A percentile compares a stretch with the other conserved stretches of the same genome.
Evolutionary conservation across 805 yeast genomes (phyloP).

Genomic region (Starmerella davenportii): DNA sequence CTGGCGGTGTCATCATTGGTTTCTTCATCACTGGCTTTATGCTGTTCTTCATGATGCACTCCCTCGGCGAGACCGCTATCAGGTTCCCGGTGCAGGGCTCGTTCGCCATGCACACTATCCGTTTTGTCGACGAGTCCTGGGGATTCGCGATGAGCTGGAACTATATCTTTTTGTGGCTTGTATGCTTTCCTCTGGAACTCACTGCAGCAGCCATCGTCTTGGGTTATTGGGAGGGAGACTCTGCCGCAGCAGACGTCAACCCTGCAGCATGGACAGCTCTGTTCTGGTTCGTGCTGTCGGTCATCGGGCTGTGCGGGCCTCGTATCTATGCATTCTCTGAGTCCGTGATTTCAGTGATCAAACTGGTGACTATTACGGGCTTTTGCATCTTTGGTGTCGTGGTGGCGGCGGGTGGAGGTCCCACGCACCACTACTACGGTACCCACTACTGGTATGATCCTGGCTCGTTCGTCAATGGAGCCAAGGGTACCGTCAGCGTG

Average conservation of each 20-base stretch:
- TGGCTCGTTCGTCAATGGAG: slow-evolving; percentile 42
- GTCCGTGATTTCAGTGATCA: slow-evolving; percentile 38
- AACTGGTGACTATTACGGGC: slow-evolving; percentile 42
- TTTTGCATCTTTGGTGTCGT: slow-evolving; percentile 44
- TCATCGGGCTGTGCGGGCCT: slow-evolving; percentile 39
- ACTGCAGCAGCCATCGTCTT: slow-evolving; percentile 45
- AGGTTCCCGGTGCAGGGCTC: slow-evolving; percentile 48
- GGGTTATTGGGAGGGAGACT: slow-evolving; percentile 31
- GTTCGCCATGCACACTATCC: slow-evolving; percentile 41
- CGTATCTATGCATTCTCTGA: slow-evolving; percentile 52
- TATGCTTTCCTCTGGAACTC: slow-evolving; percentile 47
- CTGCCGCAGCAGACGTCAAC: slow-evolving; percentile 25
- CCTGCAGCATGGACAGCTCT: slow-evolving; percentile 42
- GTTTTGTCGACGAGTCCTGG: slow-evolving; percentile 48
- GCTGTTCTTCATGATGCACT: slow-evolving; percentile 43
- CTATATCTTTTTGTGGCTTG: slow-evolving; percentile 47
- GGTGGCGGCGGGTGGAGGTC: slow-evolving; percentile 40
- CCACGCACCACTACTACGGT: slow-evolving; percentile 37
- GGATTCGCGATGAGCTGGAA: slow-evolving; percentile 63
- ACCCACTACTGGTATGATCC: slow-evolving; percentile 45
- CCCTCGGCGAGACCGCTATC: slow-evolving; percentile 56
- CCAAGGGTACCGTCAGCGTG: slow-evolving; percentile 46
- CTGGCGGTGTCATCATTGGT: slow-evolving; percentile 41
- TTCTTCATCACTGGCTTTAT: slow-evolving; percentile 43
- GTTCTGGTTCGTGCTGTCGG: slow-evolving; percentile 33